A percentile compares a stretch with the other conserved stretches of the same genome.
These are phyloP conservation scores for Sporothrix luriei DNA, from an alignment of 2,329 filamentous ascomycete species.

Conservation along the genomic window DNA sequence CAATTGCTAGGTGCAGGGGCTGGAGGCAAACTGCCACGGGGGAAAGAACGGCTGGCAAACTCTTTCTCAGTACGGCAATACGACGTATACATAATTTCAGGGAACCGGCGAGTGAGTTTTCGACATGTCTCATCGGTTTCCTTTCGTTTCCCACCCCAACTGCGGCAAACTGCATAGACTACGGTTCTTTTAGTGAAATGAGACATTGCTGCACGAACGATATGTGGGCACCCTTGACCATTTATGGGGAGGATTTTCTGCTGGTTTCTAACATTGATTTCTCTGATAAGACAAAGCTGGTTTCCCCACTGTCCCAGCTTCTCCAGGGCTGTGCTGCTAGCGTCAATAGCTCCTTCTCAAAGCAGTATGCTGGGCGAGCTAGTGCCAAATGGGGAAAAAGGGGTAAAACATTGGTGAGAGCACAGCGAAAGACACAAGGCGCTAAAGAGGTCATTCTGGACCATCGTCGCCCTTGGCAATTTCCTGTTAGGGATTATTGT, in stretches of 20 bases:
- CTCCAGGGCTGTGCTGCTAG: background rate
- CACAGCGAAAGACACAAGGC: background rate
- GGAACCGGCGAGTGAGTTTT: background rate
- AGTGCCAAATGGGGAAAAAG: conserved; percentile 1
- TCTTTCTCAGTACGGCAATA: background rate
- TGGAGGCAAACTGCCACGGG: background rate
- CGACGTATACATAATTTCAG: background rate
- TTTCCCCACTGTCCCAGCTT: background rate
- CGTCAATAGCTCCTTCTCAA: background rate
- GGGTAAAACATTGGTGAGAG: background rate
- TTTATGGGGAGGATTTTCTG: background rate
- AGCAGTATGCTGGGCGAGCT: conserved; percentile 24
- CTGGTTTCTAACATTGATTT: background rate
- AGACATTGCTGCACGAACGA: conserved; percentile 5
- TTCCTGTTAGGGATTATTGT: background rate
- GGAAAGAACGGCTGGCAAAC: background rate
- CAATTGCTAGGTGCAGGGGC: background rate
- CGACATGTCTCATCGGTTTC: background rate
- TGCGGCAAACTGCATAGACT: background rate
- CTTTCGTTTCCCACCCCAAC: background rate
- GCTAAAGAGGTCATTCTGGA: background rate
- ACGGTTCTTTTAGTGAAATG: background rate
- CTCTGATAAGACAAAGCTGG: conserved; percentile 3
- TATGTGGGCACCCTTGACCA: background rate
- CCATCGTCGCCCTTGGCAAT: background rate